Percentiles rank a stretch among this genome's conserved stretches.
These are phyloP conservation scores for Diplodia sapinea DNA, from an alignment of 2,329 filamentous ascomycete species.

Conservation along the genomic window DNA sequence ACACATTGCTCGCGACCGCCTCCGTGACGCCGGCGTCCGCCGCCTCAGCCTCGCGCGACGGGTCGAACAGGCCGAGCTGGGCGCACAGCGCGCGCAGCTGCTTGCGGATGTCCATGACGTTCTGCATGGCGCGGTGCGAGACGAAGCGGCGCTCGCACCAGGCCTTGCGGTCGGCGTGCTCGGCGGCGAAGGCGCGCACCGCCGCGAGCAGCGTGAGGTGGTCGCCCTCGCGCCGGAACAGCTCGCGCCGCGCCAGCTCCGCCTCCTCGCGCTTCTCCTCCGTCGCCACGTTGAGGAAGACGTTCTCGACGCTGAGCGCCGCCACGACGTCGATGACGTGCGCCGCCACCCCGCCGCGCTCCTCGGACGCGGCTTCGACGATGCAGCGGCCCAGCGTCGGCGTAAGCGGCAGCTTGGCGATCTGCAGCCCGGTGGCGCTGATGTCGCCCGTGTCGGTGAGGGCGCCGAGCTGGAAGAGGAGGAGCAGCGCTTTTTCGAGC, in stretches of 20 bases:
- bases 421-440: conserved; percentile 73
- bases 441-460: conserved; percentile 74
- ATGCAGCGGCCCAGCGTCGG: conserved; percentile 82
- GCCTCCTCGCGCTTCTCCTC: conserved; percentile 67
- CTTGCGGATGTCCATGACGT: conserved; percentile 69
- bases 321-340: conserved; percentile 86
- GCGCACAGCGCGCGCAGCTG: conserved; percentile 64
- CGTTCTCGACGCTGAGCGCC: conserved; percentile 67
- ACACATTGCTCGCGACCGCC: conserved; percentile 56
- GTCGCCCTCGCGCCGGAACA: conserved; percentile 67
- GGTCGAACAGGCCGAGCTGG: conserved; percentile 50
- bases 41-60: conserved; percentile 25
- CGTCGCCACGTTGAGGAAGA: conserved; percentile 65
- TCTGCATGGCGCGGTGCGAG: conserved; percentile 68
- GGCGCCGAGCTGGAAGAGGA: conserved; percentile 79
- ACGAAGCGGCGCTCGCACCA: conserved; percentile 67
- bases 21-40: conserved; percentile 39
- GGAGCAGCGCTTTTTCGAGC: conserved; percentile 80
- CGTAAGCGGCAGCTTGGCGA: conserved; percentile 83
- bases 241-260: conserved; percentile 59
- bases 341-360: conserved; percentile 74
- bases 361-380: conserved; percentile 74
- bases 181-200: conserved; percentile 64
- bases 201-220: conserved; percentile 67
- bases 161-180: conserved; percentile 62